These are phyloP conservation scores for Phytomonas sp. DNA, from an alignment of 208 protist genomes.

Conservation along the genomic window DNA sequence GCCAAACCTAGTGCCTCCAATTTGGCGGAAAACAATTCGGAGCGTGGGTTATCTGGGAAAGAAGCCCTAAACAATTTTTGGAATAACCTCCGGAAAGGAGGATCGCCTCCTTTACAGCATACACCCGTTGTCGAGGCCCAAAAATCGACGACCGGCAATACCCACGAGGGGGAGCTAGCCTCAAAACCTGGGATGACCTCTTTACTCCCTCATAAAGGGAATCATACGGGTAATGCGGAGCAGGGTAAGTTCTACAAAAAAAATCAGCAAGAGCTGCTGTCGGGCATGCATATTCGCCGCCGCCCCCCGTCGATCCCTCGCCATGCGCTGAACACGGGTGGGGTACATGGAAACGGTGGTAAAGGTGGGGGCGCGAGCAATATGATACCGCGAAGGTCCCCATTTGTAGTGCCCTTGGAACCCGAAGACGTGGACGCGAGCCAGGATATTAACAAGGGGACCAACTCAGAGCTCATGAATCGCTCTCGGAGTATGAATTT, in stretches of 20 bases:
- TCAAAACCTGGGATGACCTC: background rate
- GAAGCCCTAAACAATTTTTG: background rate
- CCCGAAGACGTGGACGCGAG: background rate
- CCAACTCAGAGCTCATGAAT: background rate
- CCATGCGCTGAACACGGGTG: background rate
- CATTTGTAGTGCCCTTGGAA: background rate
- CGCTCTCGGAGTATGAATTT: background rate
- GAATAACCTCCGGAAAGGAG: background rate
- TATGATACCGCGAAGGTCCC: background rate
- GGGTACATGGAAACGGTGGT: background rate
- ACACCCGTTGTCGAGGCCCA: background rate
- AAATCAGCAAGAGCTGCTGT: slow-evolving; percentile 28
- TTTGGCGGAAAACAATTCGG: background rate
- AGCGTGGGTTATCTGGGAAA: background rate
- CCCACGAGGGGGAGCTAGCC: slow-evolving; percentile 1
- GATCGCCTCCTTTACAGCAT: background rate
- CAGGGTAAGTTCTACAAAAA: slow-evolving; percentile 3
- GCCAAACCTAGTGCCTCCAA: background rate
- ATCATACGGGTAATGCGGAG: background rate
- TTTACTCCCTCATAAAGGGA: background rate
- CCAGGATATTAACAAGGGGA: background rate
- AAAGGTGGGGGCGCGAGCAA: background rate
- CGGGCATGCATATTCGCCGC: slow-evolving; percentile 68
- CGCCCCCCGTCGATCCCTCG: slow-evolving; percentile 47
- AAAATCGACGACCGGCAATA: background rate